These are phyloP conservation scores for Phytophthora ohioensis DNA, from an alignment of 352 stramenopile genomes.

Conservation along the genomic window DNA sequence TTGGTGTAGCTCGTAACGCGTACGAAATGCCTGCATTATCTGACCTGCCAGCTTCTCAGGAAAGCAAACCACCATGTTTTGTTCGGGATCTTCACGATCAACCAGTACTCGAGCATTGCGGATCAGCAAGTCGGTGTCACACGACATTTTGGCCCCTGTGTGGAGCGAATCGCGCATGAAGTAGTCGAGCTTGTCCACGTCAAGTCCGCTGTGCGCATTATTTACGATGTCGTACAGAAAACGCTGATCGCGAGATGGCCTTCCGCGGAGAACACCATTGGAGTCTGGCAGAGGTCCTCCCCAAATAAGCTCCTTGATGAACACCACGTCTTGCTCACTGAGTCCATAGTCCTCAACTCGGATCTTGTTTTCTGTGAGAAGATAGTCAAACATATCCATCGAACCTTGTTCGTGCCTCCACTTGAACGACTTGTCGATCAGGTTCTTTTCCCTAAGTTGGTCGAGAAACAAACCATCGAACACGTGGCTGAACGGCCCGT, in stretches of 20 bases:
- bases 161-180: constrained; percentile 87
- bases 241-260: constrained; percentile 46
- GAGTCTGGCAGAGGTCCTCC: constrained; percentile 59
- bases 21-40: constrained; percentile 91
- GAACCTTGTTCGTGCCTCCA: constrained; percentile 86
- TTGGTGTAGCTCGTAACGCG: constrained; percentile 88
- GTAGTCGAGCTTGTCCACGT: constrained; percentile 94
- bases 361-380: constrained; percentile 68
- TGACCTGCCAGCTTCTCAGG: constrained; percentile 87
- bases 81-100: constrained; percentile 54
- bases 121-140: constrained; percentile 82
- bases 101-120: constrained; percentile 73
- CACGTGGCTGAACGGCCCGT: constrained; percentile 86
- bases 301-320: constrained; percentile 87
- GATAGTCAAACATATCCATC: constrained; percentile 77
- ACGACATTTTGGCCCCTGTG: constrained; percentile 79
- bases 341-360: constrained; percentile 64
- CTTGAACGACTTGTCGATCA: constrained; percentile 43
- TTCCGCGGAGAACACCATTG: constrained; percentile 44
- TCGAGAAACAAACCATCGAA: constrained; percentile 84
- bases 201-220: constrained; percentile 85
- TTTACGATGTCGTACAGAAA: constrained; percentile 93
- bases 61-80: constrained; percentile 80
- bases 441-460: constrained; percentile 48
- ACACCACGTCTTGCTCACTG: constrained; percentile 58